Evolutionary conservation across 2,329 filamentous ascomycete species (phyloP).

Genomic region (Clonostachys byssicola): DNA sequence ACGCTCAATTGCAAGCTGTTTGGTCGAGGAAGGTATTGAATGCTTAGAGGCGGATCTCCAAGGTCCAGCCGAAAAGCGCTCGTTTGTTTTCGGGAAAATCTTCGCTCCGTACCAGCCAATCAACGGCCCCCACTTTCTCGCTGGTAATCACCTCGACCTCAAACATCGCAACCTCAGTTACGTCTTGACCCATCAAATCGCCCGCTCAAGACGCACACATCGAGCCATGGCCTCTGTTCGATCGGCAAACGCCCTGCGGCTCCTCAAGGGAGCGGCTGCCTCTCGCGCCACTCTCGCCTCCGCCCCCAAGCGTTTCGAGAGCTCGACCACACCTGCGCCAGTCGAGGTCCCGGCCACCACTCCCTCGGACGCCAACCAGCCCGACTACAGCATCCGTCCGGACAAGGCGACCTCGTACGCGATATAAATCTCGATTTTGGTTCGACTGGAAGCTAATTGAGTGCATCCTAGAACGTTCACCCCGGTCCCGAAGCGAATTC

Average conservation of each 20-base stretch:
- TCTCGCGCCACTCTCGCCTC: slow-evolving; percentile 31
- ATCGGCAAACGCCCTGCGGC: slow-evolving; percentile 44
- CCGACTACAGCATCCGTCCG: slow-evolving; percentile 74
- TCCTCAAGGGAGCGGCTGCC: slow-evolving; percentile 42
- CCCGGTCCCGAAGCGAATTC: slow-evolving; percentile 81
- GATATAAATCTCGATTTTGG: not conserved
- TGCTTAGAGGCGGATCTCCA: not conserved
- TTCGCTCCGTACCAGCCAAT: slow-evolving; percentile 37
- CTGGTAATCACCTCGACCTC: slow-evolving; percentile 13
- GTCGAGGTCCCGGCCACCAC: slow-evolving; percentile 9
- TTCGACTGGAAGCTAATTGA: not conserved
- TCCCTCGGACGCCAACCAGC: slow-evolving; percentile 55
- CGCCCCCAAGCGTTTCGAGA: slow-evolving; percentile 49
- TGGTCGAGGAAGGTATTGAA: slow-evolving; percentile 6
- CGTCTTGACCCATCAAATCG: slow-evolving; percentile 1
- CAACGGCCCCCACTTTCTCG: slow-evolving; percentile 20
- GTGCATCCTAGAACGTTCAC: slow-evolving; percentile 68
- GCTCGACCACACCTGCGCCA: slow-evolving; percentile 34
- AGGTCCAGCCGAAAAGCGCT: slow-evolving; percentile 40
- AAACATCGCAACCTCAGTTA: slow-evolving; percentile 9
- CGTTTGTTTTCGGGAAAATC: slow-evolving; percentile 31
- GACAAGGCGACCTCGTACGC: slow-evolving; percentile 88
- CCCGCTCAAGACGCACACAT: slow-evolving; percentile 1
- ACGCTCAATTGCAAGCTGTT: slow-evolving; percentile 24
- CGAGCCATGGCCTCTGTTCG: slow-evolving; percentile 63